Conservation (phyloP, 1,284 basidiomycete species). For the Stygiomarasmius scandens region DNA sequence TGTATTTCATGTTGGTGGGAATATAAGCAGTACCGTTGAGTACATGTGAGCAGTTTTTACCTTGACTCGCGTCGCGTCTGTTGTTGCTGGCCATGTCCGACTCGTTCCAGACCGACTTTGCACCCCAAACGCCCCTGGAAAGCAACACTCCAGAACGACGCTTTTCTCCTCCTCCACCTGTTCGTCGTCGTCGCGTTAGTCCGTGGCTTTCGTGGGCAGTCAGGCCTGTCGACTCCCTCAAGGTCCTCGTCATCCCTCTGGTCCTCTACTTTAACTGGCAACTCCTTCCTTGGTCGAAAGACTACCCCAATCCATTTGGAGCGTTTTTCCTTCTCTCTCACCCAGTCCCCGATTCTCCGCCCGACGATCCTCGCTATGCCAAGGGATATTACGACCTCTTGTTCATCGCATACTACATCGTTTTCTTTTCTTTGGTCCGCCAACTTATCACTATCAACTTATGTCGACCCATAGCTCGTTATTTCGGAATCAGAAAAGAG, state of each 20-base stretch:
- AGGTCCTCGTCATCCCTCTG: constrained; percentile 73
- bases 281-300: constrained; percentile 45
- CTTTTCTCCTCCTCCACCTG: constrained; percentile 21
- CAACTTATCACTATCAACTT: constrained; percentile 77
- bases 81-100: constrained; percentile 1
- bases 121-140: constrained; percentile 42
- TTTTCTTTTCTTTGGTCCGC: constrained; percentile 92
- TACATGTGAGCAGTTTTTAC: too few relatives aligned
- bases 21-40: too few relatives aligned
- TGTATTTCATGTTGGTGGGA: too few relatives aligned
- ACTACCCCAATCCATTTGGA: constrained; percentile 72
- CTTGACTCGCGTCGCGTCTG: too few relatives aligned
- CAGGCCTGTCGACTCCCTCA: constrained; percentile 73
- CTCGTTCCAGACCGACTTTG: constrained; percentile 18
- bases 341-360: constrained; percentile 54
- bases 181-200: constrained; percentile 21
- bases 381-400: constrained; percentile 82
- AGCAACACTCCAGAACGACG: constrained; percentile 39
- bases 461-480: constrained; percentile 71
- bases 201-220: constrained; percentile 68
- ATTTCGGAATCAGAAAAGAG: constrained; percentile 69
- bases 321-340: constrained; percentile 81
- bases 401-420: constrained; percentile 86
- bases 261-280: constrained; percentile 78
- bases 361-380: constrained; percentile 64